phyloP scores from a whole-genome alignment of 179 eudicot genomes.

The Silene coronaria region DNA sequence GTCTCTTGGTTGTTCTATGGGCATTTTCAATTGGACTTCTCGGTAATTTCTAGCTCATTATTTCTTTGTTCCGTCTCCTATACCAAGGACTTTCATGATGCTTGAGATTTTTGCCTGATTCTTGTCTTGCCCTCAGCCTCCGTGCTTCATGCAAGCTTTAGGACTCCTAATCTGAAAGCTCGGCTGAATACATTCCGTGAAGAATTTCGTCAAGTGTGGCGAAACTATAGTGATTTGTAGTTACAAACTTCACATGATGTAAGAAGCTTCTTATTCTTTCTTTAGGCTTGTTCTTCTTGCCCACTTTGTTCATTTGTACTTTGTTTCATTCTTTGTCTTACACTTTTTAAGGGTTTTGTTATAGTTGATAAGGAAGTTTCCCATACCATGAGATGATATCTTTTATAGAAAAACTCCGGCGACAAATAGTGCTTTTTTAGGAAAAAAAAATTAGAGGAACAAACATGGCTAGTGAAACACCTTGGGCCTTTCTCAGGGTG shows the following conservation, averaged over 20 bases:
- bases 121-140: constrained; percentile 44
- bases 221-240: constrained; percentile 86
- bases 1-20: constrained; percentile 60
- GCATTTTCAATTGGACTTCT: constrained; percentile 61
- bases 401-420: too few relatives aligned
- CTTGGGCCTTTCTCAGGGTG: too few relatives aligned
- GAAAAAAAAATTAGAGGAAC: too few relatives aligned
- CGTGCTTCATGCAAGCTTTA: constrained; percentile 75
- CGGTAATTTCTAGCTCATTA: constrained; percentile 33
- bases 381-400: too few relatives aligned
- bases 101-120: constrained; percentile 3
- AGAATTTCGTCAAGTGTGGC: constrained; percentile 94
- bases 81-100: background rate
- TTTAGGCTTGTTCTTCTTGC: background rate
- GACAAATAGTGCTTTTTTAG: too few relatives aligned
- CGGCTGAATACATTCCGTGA: constrained; percentile 92
- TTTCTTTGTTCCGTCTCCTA: background rate
- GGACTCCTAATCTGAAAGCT: constrained; percentile 90
- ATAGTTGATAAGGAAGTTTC: background rate
- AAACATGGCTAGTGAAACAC: too few relatives aligned
- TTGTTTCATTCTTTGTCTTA: too few relatives aligned
- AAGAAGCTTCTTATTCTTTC: constrained; percentile 19
- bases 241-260: constrained; percentile 28
- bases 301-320: too few relatives aligned
- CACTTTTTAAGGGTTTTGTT: background rate